Conservation (phyloP, 1,284 basidiomycete genomes). For the Abortiporus biennis region DNA sequence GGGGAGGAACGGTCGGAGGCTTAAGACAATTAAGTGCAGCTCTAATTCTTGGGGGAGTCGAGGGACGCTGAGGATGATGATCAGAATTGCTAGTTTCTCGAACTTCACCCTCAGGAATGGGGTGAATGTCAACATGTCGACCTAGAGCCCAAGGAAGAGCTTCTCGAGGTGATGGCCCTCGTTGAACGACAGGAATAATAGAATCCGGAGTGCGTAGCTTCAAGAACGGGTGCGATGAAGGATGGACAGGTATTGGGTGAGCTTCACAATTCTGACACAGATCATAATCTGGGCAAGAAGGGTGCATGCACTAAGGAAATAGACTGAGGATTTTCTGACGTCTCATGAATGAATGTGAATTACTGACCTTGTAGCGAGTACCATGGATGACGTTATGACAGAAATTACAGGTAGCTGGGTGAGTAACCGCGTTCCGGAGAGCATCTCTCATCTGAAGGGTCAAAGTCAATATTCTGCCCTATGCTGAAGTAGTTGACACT, state of each 20-base stretch:
- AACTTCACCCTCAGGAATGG: background rate
- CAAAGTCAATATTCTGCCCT: background rate
- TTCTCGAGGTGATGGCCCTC: background rate
- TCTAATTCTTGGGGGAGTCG: too few relatives aligned
- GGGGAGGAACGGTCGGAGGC: constrained; percentile 8
- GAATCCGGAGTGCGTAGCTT: constrained; percentile 62
- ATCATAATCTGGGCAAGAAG: constrained; percentile 78
- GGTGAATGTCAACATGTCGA: background rate
- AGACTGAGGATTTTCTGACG: constrained; percentile 5
- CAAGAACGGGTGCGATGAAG: constrained; percentile 67
- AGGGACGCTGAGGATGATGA: too few relatives aligned
- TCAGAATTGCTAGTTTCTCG: too few relatives aligned
- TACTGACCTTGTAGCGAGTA: constrained; percentile 61
- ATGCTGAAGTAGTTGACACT: constrained; percentile 15
- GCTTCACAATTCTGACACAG: constrained; percentile 81
- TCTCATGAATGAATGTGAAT: constrained; percentile 6
- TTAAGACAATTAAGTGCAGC: too few relatives aligned
- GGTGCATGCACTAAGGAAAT: constrained; percentile 74
- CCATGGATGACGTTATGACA: constrained; percentile 58
- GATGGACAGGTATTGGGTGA: constrained; percentile 73
- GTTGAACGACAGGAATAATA: constrained; percentile 42
- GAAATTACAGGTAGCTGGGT: constrained; percentile 25
- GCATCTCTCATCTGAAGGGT: constrained; percentile 13
- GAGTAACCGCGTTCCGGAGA: constrained; percentile 12
- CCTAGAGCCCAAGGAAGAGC: background rate